Evolutionary conservation across 805 yeast species (phyloP), one percentile per base, ranked within the genome.

Genomic region (Kodamaea kakaduensis): DNA sequence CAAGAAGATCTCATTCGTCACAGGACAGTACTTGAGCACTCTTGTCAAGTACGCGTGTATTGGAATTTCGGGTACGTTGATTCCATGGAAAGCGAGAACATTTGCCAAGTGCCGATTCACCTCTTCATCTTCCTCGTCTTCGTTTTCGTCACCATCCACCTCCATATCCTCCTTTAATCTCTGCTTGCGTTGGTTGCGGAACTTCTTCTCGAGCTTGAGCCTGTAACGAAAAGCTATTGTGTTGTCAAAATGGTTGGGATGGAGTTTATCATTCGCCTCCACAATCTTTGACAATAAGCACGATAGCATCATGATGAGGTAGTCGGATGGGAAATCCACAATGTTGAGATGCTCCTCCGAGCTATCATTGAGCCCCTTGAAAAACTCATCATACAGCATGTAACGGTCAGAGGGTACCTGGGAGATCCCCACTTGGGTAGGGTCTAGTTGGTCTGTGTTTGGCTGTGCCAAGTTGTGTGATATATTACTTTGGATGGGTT

Each of bases 1-100:
- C 31, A 93, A 64, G 58, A 89, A 93, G 21, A 93, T 97, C 56
- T 93, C 97, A 59, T 90, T 90, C 2, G 98, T 89, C n/a, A 93
- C 93, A 0, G 99, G 97, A 58, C 99, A 93, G 62, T 93, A 93
- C 60, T 90, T 90, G 56, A 90, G 75, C 18, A 93, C 90, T 53
- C 98, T 78, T 27, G 86, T 75, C 41, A 93, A 70, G 56, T 93
- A 93, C 14, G 95, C 93, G 50, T 87, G 88, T 31, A 93, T 71
- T 9, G 89, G 77, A 36, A 93, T 93, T n/a, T 94, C 96, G 1
- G 98, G 98, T 7, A 93, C 81, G 54, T 90, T 94, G 40, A 95
- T 80, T 12, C 98, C 98, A 58, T 88, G 96, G 58, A 93, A 93
- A 30, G 96, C 93, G 38, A 90, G 64, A 3, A 90, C 85, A 41